These are phyloP conservation scores for Strobilomyces confusus DNA, from an alignment of 768 basidiomycete genomes.

Conservation along the genomic window DNA sequence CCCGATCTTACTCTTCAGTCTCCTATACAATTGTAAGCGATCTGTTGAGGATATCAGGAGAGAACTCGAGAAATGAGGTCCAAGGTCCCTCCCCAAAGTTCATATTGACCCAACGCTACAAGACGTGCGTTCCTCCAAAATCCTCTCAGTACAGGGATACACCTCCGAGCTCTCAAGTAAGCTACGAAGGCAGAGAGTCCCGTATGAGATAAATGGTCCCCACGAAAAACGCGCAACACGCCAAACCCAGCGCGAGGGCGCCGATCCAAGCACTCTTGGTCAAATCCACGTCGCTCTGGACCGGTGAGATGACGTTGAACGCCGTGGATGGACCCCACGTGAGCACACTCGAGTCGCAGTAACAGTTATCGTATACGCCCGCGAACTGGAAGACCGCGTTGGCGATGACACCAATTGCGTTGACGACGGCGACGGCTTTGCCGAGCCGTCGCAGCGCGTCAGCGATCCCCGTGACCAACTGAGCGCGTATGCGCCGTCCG, in stretches of 20 bases:
- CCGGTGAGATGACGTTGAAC: slow-evolving; percentile 27
- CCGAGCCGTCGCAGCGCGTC: slow-evolving; percentile 24
- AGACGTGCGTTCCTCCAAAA: too few relatives aligned
- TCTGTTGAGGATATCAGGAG: too few relatives aligned
- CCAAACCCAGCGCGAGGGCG: slow-evolving; percentile 29
- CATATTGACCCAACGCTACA: too few relatives aligned
- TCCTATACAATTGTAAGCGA: too few relatives aligned
- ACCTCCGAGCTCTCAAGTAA: too few relatives aligned
- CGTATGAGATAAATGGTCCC: slow-evolving; percentile 27
- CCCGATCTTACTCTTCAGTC: too few relatives aligned
- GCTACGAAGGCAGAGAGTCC: slow-evolving; percentile 17
- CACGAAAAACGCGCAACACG: slow-evolving; percentile 23
- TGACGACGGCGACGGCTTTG: slow-evolving; percentile 26
- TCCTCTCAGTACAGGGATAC: too few relatives aligned
- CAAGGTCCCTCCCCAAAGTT: too few relatives aligned
- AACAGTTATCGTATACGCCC: slow-evolving; percentile 27
- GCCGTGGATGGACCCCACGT: slow-evolving; percentile 17
- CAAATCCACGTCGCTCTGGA: slow-evolving; percentile 16
- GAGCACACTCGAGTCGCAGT: slow-evolving; percentile 28
- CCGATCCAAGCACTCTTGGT: slow-evolving; percentile 37
- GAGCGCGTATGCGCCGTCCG: background rate
- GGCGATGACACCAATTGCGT: slow-evolving; percentile 24
- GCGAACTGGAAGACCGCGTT: slow-evolving; percentile 30
- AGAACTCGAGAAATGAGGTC: too few relatives aligned
- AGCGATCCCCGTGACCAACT: background rate